phyloP scores from a whole-genome alignment of 2,329 filamentous ascomycete species.

The Aspergillus alliaceus region DNA sequence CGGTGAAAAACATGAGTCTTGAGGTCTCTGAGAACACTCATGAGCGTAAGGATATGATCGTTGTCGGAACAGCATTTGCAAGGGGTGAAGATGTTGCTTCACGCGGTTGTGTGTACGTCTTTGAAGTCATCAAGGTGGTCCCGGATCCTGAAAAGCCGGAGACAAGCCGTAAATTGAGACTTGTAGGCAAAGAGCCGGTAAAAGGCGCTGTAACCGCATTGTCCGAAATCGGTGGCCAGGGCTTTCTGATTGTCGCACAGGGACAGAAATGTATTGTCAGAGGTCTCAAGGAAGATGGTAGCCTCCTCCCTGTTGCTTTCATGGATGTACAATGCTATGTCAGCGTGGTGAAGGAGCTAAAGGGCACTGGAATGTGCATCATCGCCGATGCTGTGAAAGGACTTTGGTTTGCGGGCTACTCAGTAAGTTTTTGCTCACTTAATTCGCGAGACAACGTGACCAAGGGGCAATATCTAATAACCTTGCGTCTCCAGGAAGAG shows the following conservation, averaged over 20 bases:
- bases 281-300: constrained; percentile 92
- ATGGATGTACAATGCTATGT: constrained; percentile 97
- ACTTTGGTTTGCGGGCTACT: constrained; percentile 94
- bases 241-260: constrained; percentile 84
- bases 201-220: constrained; percentile 88
- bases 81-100: constrained; percentile 88
- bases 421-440: constrained; percentile 47
- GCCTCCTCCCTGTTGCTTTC: constrained; percentile 88
- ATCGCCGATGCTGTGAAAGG: constrained; percentile 91
- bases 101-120: constrained; percentile 82
- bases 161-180: constrained; percentile 80
- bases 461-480: constrained; percentile 1
- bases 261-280: constrained; percentile 97
- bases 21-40: constrained; percentile 91
- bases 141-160: constrained; percentile 83
- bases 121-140: constrained; percentile 88
- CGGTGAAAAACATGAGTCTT: constrained; percentile 78
- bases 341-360: constrained; percentile 78
- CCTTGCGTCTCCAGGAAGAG: constrained; percentile 63
- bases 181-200: constrained; percentile 86
- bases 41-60: constrained; percentile 77
- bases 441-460: neutral
- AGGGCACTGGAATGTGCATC: constrained; percentile 78
- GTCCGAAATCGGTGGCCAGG: constrained; percentile 80
- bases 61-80: constrained; percentile 81